phyloP scores from a whole-genome alignment of 73 alveolate genomes.

The Paramecium tetraurelia region DNA sequence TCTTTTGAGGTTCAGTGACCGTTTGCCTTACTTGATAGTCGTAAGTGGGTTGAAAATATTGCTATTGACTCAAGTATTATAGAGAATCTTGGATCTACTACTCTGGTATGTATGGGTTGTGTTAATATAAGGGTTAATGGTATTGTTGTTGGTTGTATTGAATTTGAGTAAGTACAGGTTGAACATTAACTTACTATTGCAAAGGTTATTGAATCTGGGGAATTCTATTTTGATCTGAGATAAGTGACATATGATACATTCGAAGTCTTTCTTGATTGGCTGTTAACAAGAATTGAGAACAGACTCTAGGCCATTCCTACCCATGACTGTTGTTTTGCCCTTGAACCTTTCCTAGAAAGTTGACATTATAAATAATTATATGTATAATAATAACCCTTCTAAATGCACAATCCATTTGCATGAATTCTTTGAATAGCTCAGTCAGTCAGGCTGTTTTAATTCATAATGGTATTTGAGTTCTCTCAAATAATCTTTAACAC shows the following conservation, averaged over 20 bases:
- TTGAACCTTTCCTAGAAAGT: conserved; percentile 44
- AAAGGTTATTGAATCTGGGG: background rate
- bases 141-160: background rate
- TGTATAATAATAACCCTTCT: background rate
- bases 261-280: background rate
- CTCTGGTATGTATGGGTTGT: conserved; percentile 3
- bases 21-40: background rate
- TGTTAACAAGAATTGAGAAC: background rate
- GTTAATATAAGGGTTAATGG: background rate
- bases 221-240: background rate
- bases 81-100: background rate
- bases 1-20: background rate
- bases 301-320: conserved; percentile 37
- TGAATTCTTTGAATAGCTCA: background rate
- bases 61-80: background rate
- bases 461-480: background rate
- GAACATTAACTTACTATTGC: background rate
- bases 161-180: background rate
- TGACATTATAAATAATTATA: background rate
- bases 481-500: no score
- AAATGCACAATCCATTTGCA: no score
- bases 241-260: background rate
- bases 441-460: no score
- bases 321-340: conserved; percentile 46
- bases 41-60: background rate